Conservation (phyloP, 202 grass and related monocot genomes). For the Setaria italica region DNA sequence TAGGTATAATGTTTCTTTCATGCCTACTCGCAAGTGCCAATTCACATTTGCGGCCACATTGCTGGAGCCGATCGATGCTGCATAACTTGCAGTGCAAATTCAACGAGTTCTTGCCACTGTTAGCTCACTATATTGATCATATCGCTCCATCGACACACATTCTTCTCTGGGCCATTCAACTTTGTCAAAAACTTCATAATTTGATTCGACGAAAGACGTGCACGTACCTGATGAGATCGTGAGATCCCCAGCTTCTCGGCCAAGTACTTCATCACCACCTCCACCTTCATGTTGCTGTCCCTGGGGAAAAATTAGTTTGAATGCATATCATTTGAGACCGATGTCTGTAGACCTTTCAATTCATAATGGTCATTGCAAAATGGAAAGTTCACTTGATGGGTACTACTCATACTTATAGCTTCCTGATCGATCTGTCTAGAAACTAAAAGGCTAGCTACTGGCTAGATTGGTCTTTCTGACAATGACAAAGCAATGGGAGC, state of each 20-base stretch:
- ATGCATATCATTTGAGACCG: conserved; percentile 35
- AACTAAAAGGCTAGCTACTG: conserved; percentile 33
- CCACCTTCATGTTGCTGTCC: conserved; percentile 75
- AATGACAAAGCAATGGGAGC: conserved; percentile 20
- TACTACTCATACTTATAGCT: conserved; percentile 25
- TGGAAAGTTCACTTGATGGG: conserved; percentile 29
- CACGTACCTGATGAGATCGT: conserved; percentile 67
- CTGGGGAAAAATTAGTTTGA: conserved; percentile 53
- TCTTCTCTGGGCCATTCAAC: conserved; percentile 9
- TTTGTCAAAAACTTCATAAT: conserved; percentile 10
- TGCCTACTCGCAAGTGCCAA: conserved; percentile 35
- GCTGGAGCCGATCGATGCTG: background rate
- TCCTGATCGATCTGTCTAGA: background rate
- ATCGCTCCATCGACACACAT: background rate
- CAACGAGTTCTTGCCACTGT: conserved; percentile 15
- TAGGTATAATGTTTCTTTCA: conserved; percentile 81
- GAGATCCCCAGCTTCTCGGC: conserved; percentile 71
- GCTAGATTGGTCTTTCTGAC: conserved; percentile 21
- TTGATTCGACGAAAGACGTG: background rate
- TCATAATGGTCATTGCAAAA: conserved; percentile 18
- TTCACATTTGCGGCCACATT: conserved; percentile 25
- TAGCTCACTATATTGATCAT: background rate
- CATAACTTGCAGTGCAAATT: conserved; percentile 23
- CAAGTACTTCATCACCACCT: conserved; percentile 80
- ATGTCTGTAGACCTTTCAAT: conserved; percentile 36